Evolutionary conservation across 2,329 filamentous ascomycete genomes (phyloP).

Genomic region (Sclerotinia borealis): DNA sequence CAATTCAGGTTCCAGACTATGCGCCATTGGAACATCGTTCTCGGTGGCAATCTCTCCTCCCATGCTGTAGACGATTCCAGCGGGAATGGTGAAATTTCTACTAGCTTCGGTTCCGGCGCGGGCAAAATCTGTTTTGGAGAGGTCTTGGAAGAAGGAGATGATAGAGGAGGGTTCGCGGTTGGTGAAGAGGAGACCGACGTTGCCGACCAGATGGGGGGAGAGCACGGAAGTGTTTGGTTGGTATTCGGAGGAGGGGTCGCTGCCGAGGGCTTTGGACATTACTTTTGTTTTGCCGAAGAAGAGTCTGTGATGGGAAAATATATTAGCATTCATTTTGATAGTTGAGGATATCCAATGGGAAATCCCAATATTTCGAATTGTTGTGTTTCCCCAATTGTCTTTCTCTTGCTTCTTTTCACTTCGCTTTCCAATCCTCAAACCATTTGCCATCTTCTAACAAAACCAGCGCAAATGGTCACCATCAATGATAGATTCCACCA

Average conservation of each 20-base stretch:
- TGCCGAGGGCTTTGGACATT: conserved; percentile 91
- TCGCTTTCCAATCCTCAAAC: not conserved
- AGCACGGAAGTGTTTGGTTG: conserved; percentile 72
- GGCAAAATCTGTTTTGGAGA: conserved; percentile 79
- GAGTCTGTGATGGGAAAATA: conserved; percentile 48
- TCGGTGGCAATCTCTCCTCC: conserved; percentile 74
- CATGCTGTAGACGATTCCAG: conserved; percentile 73
- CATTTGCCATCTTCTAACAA: not conserved
- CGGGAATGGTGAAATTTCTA: conserved; percentile 72
- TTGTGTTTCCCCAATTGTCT: not conserved
- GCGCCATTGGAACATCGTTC: conserved; percentile 79
- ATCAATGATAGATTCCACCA: not conserved
- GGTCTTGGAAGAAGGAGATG: conserved; percentile 63
- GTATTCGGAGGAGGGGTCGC: conserved; percentile 69
- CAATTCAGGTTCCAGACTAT: conserved; percentile 85
- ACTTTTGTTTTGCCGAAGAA: conserved; percentile 99
- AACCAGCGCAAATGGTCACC: not conserved
- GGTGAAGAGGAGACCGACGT: conserved; percentile 87
- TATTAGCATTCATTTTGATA: not conserved
- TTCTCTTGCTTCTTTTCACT: not conserved
- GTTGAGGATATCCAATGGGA: not conserved
- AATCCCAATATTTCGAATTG: not conserved
- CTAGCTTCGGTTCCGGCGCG: conserved; percentile 74
- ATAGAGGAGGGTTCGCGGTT: conserved; percentile 65
- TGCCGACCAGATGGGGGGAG: conserved; percentile 64